Percentiles rank a stretch among this genome's conserved stretches.
These are phyloP conservation scores for Microdochium trichocladiopsis DNA, from an alignment of 2,329 filamentous ascomycete genomes.

Conservation along the genomic window DNA sequence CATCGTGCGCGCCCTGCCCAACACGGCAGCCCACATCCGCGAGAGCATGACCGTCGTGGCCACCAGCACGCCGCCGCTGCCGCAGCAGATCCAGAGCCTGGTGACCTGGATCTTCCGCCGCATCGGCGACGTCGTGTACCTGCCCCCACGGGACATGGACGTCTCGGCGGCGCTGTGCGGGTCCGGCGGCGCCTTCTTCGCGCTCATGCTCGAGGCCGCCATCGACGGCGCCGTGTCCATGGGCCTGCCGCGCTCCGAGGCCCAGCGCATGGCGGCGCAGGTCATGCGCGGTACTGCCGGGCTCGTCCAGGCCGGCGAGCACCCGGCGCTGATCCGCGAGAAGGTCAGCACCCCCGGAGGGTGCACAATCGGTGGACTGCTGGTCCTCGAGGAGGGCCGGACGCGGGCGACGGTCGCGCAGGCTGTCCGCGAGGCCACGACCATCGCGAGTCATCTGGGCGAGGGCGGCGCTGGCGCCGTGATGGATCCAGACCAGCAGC, in stretches of 20 bases:
- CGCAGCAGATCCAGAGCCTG: conserved; percentile 43
- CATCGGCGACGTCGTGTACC: conserved; percentile 63
- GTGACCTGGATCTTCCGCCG: conserved; percentile 72
- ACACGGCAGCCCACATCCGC: conserved; percentile 71
- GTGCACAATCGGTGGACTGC: conserved; percentile 67
- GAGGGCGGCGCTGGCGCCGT: conserved; percentile 42
- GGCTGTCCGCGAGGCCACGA: conserved; percentile 64
- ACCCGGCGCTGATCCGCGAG: conserved; percentile 67
- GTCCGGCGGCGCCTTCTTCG: conserved; percentile 69
- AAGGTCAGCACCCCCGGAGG: conserved; percentile 74
- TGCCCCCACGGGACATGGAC: conserved; percentile 64
- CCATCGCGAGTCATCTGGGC: conserved; percentile 61
- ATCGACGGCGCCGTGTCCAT: conserved; percentile 74
- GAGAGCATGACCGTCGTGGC: conserved; percentile 80
- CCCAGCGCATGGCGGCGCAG: conserved; percentile 72
- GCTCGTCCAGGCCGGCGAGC: conserved; percentile 63
- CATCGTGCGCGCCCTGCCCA: conserved; percentile 77
- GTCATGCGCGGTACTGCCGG: conserved; percentile 68
- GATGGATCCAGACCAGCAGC: conserved; percentile 30
- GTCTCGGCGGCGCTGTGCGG: conserved; percentile 67
- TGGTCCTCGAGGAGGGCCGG: conserved; percentile 66
- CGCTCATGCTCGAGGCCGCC: conserved; percentile 67
- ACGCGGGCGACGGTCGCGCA: conserved; percentile 61
- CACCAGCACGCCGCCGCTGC: conserved; percentile 50
- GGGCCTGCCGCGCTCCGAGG: conserved; percentile 66